Evolutionary conservation across 208 protist genomes (phyloP).

Genomic region (Trypanosoma grayi): DNA sequence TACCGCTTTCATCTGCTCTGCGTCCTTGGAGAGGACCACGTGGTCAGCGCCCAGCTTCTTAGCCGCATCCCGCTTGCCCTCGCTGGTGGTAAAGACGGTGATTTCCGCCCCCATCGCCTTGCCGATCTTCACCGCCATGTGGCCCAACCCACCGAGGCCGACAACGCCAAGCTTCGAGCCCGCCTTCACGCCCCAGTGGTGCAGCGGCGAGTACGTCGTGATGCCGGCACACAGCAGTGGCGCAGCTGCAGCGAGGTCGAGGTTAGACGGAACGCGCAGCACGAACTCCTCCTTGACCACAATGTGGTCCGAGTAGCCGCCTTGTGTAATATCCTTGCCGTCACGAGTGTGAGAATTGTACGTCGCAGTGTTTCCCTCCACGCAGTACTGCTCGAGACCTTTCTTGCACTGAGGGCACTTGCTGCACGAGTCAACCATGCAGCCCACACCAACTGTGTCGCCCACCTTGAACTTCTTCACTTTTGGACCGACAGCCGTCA

Average conservation of each 20-base stretch:
- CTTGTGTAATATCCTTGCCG: slow-evolving; percentile 37
- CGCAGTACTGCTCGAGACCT: slow-evolving; percentile 77
- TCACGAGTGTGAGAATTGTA: slow-evolving; percentile 53
- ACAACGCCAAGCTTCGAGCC: slow-evolving; percentile 72
- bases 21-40: slow-evolving; percentile 57
- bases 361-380: slow-evolving; percentile 38
- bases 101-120: slow-evolving; percentile 82
- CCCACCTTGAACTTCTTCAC: slow-evolving; percentile 83
- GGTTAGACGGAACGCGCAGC: slow-evolving; percentile 58
- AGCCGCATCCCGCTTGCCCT: slow-evolving; percentile 51
- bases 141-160: slow-evolving; percentile 87
- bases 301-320: slow-evolving; percentile 74
- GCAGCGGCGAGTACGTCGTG: slow-evolving; percentile 83
- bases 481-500: slow-evolving; percentile 50
- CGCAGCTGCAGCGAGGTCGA: slow-evolving; percentile 56
- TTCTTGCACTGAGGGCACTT: slow-evolving; percentile 59
- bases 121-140: slow-evolving; percentile 88
- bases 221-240: slow-evolving; percentile 90
- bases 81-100: slow-evolving; percentile 76
- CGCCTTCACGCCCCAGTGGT: slow-evolving; percentile 55
- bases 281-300: slow-evolving; percentile 68
- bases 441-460: slow-evolving; percentile 83
- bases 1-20: slow-evolving; percentile 44
- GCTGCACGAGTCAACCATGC: slow-evolving; percentile 86
- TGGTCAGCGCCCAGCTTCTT: slow-evolving; percentile 69